Evolutionary conservation across 805 yeast species (phyloP).

Genomic region (Suhomyces tanzawaensis): DNA sequence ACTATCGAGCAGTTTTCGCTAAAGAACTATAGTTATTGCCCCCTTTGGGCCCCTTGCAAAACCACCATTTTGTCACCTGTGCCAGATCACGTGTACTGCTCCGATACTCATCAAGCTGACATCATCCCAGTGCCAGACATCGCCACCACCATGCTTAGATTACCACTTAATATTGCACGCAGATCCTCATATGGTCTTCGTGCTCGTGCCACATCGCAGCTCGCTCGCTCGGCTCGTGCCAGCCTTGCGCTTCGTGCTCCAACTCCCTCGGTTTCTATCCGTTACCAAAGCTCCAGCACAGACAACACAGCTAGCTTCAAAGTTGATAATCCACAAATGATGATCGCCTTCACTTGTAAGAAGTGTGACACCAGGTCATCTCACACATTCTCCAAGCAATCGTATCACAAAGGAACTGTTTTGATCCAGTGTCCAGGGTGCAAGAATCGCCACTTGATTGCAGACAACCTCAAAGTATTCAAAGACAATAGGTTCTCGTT

Average conservation of each 20-base stretch:
- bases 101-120: too few species aligned
- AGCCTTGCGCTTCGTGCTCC: too few species aligned
- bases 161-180: neutral
- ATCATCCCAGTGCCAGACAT: too few species aligned
- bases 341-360: slow-evolving; percentile 92
- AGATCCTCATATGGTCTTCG: neutral
- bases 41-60: too few species aligned
- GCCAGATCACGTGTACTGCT: too few species aligned
- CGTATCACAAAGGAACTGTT: slow-evolving; percentile 83
- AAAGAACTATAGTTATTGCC: too few species aligned
- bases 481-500: slow-evolving; percentile 75
- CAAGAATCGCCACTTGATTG: slow-evolving; percentile 81
- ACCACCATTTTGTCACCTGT: too few species aligned
- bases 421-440: slow-evolving; percentile 91
- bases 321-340: slow-evolving; percentile 72
- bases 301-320: slow-evolving; percentile 32
- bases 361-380: slow-evolving; percentile 79
- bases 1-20: too few species aligned
- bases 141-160: neutral
- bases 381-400: slow-evolving; percentile 90
- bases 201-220: neutral
- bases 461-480: slow-evolving; percentile 71
- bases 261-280: too few species aligned
- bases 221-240: too few species aligned
- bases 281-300: neutral